These are phyloP conservation scores for Candida manassasensis DNA, from an alignment of 805 yeast genomes.

Conservation along the genomic window DNA sequence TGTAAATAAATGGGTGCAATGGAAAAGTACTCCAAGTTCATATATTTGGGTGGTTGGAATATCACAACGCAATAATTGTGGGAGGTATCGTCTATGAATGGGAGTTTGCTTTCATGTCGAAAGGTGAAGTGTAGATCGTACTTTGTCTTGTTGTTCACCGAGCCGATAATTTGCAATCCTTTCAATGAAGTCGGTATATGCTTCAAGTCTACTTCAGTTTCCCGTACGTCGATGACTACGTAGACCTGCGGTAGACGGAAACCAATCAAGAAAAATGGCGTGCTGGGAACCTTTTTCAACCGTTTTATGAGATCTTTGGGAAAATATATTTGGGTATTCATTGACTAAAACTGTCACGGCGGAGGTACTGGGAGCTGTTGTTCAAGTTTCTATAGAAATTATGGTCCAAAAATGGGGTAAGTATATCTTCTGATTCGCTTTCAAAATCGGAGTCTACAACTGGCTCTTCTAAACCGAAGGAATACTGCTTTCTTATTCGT, in stretches of 20 bases:
- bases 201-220: background rate
- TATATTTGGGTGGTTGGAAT: conserved; percentile 70
- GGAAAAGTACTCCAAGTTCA: conserved; percentile 72
- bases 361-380: conserved; percentile 38
- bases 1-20: conserved; percentile 67
- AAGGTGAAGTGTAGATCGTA: conserved; percentile 8
- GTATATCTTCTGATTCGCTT: conserved; percentile 9
- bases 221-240: conserved; percentile 16
- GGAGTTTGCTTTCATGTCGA: conserved; percentile 7
- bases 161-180: conserved; percentile 15
- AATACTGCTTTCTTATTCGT: background rate
- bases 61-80: conserved; percentile 15
- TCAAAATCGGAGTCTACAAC: conserved; percentile 4
- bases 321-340: conserved; percentile 21
- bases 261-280: conserved; percentile 18
- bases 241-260: conserved; percentile 18
- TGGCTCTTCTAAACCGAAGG: background rate
- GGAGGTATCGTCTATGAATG: conserved; percentile 11
- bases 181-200: conserved; percentile 9
- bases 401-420: conserved; percentile 9
- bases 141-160: conserved; percentile 8
- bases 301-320: conserved; percentile 26
- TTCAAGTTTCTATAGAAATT: conserved; percentile 24
- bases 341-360: conserved; percentile 35
- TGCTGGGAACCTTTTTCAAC: conserved; percentile 6